Evolutionary conservation across 2,329 filamentous ascomycete genomes (phyloP), one percentile per base, ranked within the genome.

Genomic region (Periconia macrospinosa): DNA sequence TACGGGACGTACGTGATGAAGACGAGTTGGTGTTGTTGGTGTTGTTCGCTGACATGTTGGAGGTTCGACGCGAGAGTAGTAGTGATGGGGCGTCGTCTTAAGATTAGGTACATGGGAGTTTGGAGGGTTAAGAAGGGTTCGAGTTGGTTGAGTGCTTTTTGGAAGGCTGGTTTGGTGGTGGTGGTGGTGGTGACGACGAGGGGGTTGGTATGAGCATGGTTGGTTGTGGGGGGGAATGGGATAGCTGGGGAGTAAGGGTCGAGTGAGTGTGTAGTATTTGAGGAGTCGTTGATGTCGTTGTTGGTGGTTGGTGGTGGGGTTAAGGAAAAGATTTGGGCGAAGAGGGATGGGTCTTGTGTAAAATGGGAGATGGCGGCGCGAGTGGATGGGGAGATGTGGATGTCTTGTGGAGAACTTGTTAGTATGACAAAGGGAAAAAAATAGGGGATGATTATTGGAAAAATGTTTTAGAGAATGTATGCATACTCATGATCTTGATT

Each of bases 1-100:
- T 62, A 61, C 1, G 68, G 68, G n/a, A 63, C 49, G 44, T 60
- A 69, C 1, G 68, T 69, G 15, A 69, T 63, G 15, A 57, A 58
- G 6, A 53, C 45, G 6, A 67, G 23, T 19, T 43, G 17, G 30
- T 13, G 30, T 33, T 33, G 8, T n/a, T n/a, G n/a, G n/a, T n/a
- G n/a, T 10, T 37, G 11, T 37, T 13, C 33, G 15, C 11, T 37
- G 11, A 13, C 33, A 37, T 37, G 11, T 14, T 37, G 11, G n/a
- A n/a, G n/a, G 33, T 13, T 37, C 5, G 11, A 37, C 5, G 33
- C 3, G 5, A n/a, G 33, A 37, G 11, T 8, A 33, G 30, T 8
- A 13, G 30, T 5, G 1, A 45, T 48, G 9, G 47, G 27, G 30
- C 57, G 30, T 11, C 58, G 59, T 13, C 65, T 63, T 0, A 69